Conservation (phyloP, 805 yeast genomes). For the Scheffersomyces ergatensis region DNA sequence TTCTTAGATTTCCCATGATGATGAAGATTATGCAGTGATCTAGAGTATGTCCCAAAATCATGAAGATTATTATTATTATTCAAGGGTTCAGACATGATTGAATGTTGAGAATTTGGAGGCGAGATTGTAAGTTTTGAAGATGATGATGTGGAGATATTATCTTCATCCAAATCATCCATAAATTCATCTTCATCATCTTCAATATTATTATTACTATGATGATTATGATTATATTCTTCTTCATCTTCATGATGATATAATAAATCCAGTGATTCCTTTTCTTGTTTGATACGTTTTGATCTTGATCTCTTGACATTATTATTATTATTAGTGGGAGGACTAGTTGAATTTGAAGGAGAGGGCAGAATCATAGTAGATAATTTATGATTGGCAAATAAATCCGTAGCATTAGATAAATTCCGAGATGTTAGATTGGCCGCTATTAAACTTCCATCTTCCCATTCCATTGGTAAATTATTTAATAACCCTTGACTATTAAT, state of each 20-base stretch:
- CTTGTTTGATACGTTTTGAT: not conserved
- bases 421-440: constrained; percentile 34
- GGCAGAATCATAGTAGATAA: not conserved
- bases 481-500: constrained; percentile 38
- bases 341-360: not conserved
- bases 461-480: constrained; percentile 38
- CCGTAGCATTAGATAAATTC: constrained; percentile 23
- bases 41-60: constrained; percentile 5
- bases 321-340: not conserved
- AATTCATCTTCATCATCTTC: not conserved
- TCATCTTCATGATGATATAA: not conserved
- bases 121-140: not conserved
- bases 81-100: too few species aligned
- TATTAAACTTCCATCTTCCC: constrained; percentile 43
- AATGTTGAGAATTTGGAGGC: constrained; percentile 2
- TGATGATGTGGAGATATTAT: constrained; percentile 1
- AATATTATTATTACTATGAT: not conserved
- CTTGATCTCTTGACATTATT: not conserved
- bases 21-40: not conserved
- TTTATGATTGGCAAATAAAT: constrained; percentile 33
- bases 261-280: not conserved
- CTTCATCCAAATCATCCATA: not conserved
- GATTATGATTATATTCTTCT: not conserved
- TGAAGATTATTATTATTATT: constrained; percentile 10
- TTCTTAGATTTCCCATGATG: not conserved